Conservation (phyloP, 306 rosid genomes). For the Astragalus membranaceus region DNA sequence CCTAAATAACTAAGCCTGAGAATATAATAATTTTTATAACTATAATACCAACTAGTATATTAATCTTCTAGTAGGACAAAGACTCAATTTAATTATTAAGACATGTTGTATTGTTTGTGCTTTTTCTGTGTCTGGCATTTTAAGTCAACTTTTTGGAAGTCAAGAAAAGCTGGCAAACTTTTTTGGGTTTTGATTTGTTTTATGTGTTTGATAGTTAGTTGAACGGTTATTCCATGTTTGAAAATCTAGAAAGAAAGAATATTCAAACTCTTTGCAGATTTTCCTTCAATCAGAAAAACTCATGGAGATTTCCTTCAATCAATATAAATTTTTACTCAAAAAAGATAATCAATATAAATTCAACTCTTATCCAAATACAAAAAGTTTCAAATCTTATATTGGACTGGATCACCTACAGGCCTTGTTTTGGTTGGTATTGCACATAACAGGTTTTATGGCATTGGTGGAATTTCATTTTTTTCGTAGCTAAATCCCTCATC, state of each 20-base stretch:
- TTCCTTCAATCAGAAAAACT: too few species aligned
- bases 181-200: neutral
- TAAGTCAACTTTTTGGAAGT: neutral
- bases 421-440: too few species aligned
- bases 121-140: neutral
- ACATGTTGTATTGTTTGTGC: neutral
- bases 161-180: neutral
- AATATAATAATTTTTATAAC: neutral
- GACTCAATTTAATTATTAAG: neutral
- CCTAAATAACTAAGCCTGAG: neutral
- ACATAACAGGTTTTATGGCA: too few species aligned
- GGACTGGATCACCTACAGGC: too few species aligned
- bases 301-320: too few species aligned
- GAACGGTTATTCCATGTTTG: neutral
- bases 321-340: too few species aligned
- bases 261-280: neutral
- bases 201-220: neutral
- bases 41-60: neutral
- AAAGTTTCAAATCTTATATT: too few species aligned
- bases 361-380: too few species aligned
- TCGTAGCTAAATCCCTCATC: too few species aligned
- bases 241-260: conserved; percentile 10
- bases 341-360: too few species aligned
- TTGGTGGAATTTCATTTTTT: too few species aligned
- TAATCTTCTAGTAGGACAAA: neutral